Conservation (phyloP, 768 basidiomycete genomes). For the Suillus subluteus region DNA sequence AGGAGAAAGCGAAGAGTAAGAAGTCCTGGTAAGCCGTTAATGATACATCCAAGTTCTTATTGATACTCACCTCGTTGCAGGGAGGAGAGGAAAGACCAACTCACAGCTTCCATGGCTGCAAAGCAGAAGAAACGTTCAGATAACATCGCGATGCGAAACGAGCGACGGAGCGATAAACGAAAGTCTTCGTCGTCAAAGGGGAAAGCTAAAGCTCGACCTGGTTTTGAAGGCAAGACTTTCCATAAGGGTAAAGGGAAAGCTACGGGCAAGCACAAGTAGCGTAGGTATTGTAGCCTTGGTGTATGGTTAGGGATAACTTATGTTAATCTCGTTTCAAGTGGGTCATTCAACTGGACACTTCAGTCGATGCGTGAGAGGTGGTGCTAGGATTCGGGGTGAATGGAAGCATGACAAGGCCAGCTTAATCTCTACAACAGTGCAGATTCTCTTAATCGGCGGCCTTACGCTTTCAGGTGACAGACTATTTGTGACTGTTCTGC, state of each 20-base stretch:
- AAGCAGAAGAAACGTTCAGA: constrained; percentile 26
- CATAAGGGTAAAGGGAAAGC: constrained; percentile 52
- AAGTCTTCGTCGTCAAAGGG: constrained; percentile 47
- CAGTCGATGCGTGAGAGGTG: neutral
- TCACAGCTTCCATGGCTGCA: constrained; percentile 48
- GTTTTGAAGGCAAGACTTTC: constrained; percentile 86
- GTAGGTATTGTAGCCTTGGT: constrained; percentile 2
- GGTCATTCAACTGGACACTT: neutral
- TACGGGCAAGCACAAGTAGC: constrained; percentile 26
- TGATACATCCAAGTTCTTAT: neutral
- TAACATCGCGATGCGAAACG: constrained; percentile 89
- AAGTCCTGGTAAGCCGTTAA: constrained; percentile 74
- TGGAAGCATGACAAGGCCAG: neutral
- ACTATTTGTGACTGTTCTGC: neutral
- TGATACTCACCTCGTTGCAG: constrained; percentile 42
- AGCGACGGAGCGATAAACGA: constrained; percentile 66
- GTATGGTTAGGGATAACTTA: neutral
- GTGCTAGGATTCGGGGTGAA: neutral
- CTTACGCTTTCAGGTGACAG: neutral
- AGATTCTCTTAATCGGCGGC: neutral
- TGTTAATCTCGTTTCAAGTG: neutral
- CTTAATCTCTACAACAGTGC: neutral
- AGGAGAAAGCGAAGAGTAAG: constrained; percentile 83
- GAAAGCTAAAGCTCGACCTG: constrained; percentile 71
- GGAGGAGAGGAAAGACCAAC: constrained; percentile 84